These are phyloP conservation scores for Cyclotella choctawhatcheeana DNA, from an alignment of 108 stramenopile genomes.

Conservation along the genomic window DNA sequence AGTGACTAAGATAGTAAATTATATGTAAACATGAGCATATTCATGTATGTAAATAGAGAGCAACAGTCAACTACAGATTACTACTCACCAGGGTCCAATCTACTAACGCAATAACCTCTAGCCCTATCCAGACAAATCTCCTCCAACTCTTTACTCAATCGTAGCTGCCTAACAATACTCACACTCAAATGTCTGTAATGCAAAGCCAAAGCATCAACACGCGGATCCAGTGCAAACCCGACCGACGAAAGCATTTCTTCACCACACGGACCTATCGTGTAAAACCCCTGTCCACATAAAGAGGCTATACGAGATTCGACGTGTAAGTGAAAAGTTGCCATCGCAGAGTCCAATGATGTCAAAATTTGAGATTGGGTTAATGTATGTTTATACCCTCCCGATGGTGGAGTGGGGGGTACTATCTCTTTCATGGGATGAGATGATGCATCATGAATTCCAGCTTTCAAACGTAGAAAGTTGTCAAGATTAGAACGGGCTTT, in stretches of 20 bases:
- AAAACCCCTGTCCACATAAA: slow-evolving; percentile 78
- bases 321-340: slow-evolving; percentile 82
- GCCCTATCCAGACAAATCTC: slow-evolving; percentile 78
- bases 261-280: slow-evolving; percentile 93
- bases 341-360: slow-evolving; percentile 61
- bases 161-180: slow-evolving; percentile 64
- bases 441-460: background rate
- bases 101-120: slow-evolving; percentile 72
- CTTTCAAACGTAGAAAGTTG: slow-evolving; percentile 37
- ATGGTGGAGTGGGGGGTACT: slow-evolving; percentile 44
- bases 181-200: slow-evolving; percentile 86
- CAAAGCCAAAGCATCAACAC: slow-evolving; percentile 74
- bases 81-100: slow-evolving; percentile 82
- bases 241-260: slow-evolving; percentile 69
- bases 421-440: slow-evolving; percentile 23
- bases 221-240: slow-evolving; percentile 54
- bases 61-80: slow-evolving; percentile 11
- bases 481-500: slow-evolving; percentile 35
- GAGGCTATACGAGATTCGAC: slow-evolving; percentile 82
- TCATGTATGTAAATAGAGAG: background rate
- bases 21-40: background rate
- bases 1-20: background rate
- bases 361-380: slow-evolving; percentile 45
- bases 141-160: slow-evolving; percentile 43
- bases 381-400: slow-evolving; percentile 41